A percentile compares a stretch with the other conserved stretches of the same genome.
These are phyloP conservation scores for Pseudotsuga menziesii DNA, from an alignment of 75 land plant species.

Conservation along the genomic window DNA sequence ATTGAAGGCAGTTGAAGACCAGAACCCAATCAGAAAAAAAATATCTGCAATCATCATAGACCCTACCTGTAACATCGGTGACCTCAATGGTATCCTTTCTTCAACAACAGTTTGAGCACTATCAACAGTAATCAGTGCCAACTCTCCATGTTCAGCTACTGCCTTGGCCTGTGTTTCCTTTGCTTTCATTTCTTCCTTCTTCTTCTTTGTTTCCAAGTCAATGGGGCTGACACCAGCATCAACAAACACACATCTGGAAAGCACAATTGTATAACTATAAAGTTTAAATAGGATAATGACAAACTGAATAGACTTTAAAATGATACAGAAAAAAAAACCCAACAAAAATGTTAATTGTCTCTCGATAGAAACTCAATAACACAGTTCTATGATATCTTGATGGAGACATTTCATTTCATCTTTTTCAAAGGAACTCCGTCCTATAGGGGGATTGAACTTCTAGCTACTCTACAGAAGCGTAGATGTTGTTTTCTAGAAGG, in stretches of 20 bases:
- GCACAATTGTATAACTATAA: neutral
- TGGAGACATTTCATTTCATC: neutral
- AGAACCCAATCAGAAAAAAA: neutral
- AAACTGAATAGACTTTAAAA: neutral
- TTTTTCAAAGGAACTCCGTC: neutral
- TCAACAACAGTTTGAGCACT: conserved; percentile 45
- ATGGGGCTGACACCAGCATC: conserved; percentile 95
- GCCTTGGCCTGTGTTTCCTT: conserved; percentile 71
- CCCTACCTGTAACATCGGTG: conserved; percentile 93
- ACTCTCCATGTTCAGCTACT: conserved; percentile 79
- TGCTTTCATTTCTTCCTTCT: conserved; percentile 86
- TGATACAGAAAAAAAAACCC: neutral
- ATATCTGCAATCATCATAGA: neutral
- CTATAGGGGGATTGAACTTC: neutral
- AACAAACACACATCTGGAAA: conserved; percentile 91
- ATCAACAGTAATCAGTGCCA: conserved; percentile 89
- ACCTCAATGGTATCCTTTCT: conserved; percentile 74
- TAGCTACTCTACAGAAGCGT: neutral
- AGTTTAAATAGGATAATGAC: neutral
- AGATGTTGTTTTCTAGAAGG: neutral
- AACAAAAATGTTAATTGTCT: neutral
- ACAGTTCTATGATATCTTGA: neutral
- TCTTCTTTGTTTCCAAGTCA: conserved; percentile 79
- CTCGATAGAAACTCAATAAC: neutral
- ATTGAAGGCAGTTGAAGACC: neutral